Evolutionary conservation across 1,139 yeast species (phyloP), one percentile per base, ranked within the genome.

Genomic region (Insectozyma bohioensis): DNA sequence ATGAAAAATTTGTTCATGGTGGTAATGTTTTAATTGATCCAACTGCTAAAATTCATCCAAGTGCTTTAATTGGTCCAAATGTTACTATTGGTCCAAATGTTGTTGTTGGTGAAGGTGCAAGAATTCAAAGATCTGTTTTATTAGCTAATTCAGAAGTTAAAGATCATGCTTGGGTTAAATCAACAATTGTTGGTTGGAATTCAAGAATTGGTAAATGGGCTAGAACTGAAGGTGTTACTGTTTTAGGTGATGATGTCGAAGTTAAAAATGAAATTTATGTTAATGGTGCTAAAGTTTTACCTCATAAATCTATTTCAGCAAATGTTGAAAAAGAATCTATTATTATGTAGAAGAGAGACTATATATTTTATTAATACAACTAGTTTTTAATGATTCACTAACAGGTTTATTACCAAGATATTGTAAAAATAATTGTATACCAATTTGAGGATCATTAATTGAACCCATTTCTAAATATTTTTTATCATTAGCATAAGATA

Each of bases 121-220:
- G 99, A 76, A 84, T 94, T 59, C 90, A 88, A 61, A 84, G 97
- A 72, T 85, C 96, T 33, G 97, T 94, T 37, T 80, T 92, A 49
- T 77, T 94, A 63, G 80, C 86, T 59, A 85, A 90, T 77, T 87
- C 97, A 39, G 78, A 77, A 58, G 86, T 94, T 60, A 87, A 86
- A 70, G 97, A 90, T 63, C 98, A 94, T 68, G 96, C 98, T 52
- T 86, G 94, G 84, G 95, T 94, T 55, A 90, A 92, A 71, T 85
- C 94, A 56, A 85, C 98, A 55, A 92, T 94, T 65, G 95, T 94
- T 49, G 99, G 99, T 53, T 94, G 99, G 99, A 85, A 88, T 77
- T 90, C 97, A 43, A 85, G 90, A 56, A 90, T 94, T 54, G 99
- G 99, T 63, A 82, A 81, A 67, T 92, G 99, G 99, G 95, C 97